Percentiles rank a stretch among this genome's conserved stretches.
These are phyloP conservation scores for Wickerhamomyces tratensis DNA, from an alignment of 805 yeast genomes.

Conservation along the genomic window DNA sequence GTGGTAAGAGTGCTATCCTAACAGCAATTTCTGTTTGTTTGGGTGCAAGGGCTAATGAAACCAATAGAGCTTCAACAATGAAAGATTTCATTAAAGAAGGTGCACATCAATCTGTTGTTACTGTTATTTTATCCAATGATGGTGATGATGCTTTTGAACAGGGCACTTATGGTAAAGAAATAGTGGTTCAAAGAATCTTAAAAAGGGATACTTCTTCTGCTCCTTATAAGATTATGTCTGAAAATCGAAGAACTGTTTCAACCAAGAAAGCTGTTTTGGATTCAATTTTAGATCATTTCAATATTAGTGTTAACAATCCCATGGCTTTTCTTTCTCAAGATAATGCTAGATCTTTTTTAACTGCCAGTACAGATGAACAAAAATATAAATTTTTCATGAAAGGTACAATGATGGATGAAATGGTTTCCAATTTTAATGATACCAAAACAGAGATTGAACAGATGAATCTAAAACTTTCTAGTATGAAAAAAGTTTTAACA, in stretches of 20 bases:
- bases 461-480: conserved; percentile 30
- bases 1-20: conserved; percentile 82
- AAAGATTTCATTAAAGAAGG: conserved; percentile 74
- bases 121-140: conserved; percentile 52
- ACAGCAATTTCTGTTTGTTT: conserved; percentile 83
- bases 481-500: conserved; percentile 28
- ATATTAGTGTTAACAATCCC: conserved; percentile 81
- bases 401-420: conserved; percentile 67
- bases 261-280: conserved; percentile 57
- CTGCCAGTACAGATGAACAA: conserved; percentile 60
- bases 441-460: conserved; percentile 24
- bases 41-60: conserved; percentile 82
- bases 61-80: conserved; percentile 72
- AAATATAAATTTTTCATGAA: conserved; percentile 73
- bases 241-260: conserved; percentile 41
- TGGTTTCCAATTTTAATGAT: conserved; percentile 40
- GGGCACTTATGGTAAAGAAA: conserved; percentile 56
- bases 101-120: conserved; percentile 53
- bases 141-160: conserved; percentile 60
- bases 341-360: conserved; percentile 81
- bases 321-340: conserved; percentile 91
- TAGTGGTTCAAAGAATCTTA: conserved; percentile 61
- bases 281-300: conserved; percentile 57
- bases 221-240: conserved; percentile 46
- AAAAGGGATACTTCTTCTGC: conserved; percentile 39